Evolutionary conservation across 2,329 filamentous ascomycete species (phyloP).

Genomic region (Xylaria sp.): DNA sequence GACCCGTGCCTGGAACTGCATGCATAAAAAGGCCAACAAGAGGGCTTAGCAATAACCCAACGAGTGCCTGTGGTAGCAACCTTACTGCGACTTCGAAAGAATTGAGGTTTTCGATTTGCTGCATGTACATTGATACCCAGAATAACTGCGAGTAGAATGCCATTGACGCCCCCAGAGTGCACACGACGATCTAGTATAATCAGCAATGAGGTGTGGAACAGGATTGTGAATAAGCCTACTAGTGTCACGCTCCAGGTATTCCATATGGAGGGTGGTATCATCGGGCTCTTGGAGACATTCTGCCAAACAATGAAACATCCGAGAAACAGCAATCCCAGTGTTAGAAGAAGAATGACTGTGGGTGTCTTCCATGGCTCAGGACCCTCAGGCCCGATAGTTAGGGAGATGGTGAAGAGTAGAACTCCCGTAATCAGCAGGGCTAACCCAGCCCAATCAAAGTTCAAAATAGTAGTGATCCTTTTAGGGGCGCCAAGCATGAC

Average conservation of each 20-base stretch:
- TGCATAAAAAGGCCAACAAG: conserved; percentile 42
- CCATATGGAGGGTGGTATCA: conserved; percentile 43
- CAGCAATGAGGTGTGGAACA: background rate
- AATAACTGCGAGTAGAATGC: conserved; percentile 43
- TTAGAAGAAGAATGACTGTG: conserved; percentile 42
- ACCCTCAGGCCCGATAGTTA: conserved; percentile 42
- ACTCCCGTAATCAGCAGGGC: conserved; percentile 40
- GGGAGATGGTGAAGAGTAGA: conserved; percentile 39
- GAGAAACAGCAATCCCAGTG: conserved; percentile 38
- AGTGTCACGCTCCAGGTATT: conserved; percentile 38
- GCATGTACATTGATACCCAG: conserved; percentile 45
- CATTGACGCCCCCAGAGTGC: conserved; percentile 41
- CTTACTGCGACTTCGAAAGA: conserved; percentile 41
- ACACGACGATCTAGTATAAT: conserved; percentile 37
- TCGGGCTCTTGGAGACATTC: conserved; percentile 38
- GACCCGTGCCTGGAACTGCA: conserved; percentile 35
- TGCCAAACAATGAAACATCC: conserved; percentile 44
- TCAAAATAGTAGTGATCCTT: conserved; percentile 26
- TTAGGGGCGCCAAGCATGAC: conserved; percentile 28
- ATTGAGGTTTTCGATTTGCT: conserved; percentile 39
- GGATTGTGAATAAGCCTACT: conserved; percentile 26
- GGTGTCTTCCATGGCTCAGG: conserved; percentile 43
- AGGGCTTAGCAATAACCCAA: conserved; percentile 42
- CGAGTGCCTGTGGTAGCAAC: conserved; percentile 43
- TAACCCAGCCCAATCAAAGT: conserved; percentile 42